phyloP scores from a whole-genome alignment of 73 alveolate species.

The Paramecium bursaria region DNA sequence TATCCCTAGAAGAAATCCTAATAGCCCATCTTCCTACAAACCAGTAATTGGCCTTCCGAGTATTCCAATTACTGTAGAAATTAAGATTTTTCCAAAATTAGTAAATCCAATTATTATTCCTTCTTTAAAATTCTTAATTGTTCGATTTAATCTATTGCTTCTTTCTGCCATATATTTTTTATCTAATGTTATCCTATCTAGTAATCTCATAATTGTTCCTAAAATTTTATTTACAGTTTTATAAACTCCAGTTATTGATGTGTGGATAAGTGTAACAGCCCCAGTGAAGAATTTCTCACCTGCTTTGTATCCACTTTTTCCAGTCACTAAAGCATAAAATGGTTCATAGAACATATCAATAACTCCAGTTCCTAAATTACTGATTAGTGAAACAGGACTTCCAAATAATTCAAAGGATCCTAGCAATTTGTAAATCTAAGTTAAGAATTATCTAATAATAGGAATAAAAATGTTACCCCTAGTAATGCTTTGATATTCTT shows the following conservation, averaged over 20 bases:
- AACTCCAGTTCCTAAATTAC: conserved; percentile 68
- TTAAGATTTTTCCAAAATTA: conserved; percentile 55
- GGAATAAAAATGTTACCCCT: not conserved
- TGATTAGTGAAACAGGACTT: conserved; percentile 66
- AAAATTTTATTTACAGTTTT: conserved; percentile 64
- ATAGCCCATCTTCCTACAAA: conserved; percentile 61
- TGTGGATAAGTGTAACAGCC: conserved; percentile 65
- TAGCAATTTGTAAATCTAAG: conserved; percentile 59
- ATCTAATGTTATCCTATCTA: conserved; percentile 61
- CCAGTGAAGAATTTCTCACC: conserved; percentile 72
- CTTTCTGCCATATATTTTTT: conserved; percentile 63
- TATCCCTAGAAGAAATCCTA: conserved; percentile 66
- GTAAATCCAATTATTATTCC: conserved; percentile 67
- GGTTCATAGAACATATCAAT: conserved; percentile 71
- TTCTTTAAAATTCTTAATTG: conserved; percentile 67
- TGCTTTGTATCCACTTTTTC: conserved; percentile 67
- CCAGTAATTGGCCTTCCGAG: conserved; percentile 69
- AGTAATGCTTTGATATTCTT: conserved; percentile 63
- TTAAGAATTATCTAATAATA: conserved; percentile 49
- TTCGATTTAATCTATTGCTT: conserved; percentile 65
- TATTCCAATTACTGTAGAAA: conserved; percentile 57
- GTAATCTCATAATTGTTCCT: conserved; percentile 65
- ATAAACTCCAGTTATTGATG: conserved; percentile 67
- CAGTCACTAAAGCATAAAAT: conserved; percentile 61
- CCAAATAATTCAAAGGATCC: conserved; percentile 72